Base-by-base conservation (phyloP, 306 rosid genomes). In the Rubus parviflorus region DNA sequence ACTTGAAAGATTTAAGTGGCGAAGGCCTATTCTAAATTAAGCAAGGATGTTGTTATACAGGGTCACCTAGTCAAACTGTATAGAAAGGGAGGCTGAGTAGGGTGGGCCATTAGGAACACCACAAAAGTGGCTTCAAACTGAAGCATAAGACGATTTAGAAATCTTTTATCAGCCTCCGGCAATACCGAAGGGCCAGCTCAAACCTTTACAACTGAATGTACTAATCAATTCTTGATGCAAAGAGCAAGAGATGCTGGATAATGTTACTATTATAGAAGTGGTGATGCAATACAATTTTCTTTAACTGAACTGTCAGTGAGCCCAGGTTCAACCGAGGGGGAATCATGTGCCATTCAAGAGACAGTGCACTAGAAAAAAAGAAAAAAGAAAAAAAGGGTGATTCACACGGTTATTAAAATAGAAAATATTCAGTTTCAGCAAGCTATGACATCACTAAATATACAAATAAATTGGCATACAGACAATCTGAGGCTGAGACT, bases 401-500 rank as follows among this genome's bases (percentile, higher is more conserved):
- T n/a, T 11, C 60, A 30, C 22, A 8, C 56, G 20, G 12, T 60
- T 22, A 41, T 60, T 22, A 46, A 16, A 23, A 54, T 38, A 47
- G 45, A 45, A 58, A 17, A 70, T 5, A 49, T 30, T 48, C 45
- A 70, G 60, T 70, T 49, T 48, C 58, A 15, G 42, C 20, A 49
- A 48, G 46, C 45, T 8, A 49, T 16, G 43, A 58, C 64, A 71
- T 51, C 63, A 71, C 37, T 52, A 53, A 3, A 72, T 38, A 72
- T 14, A 71, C 8, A 51, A 51, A 72, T 70, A 52, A 54, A n/a
- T 22, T 53, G 22, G 17, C 25, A 56, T 22, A 43, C 23, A 22
- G 60, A 48, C 2, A 48, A 23, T 42, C 54, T 56, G 68, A 73
- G 61, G 45, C 17, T 25, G 58, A 49, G 46, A 70, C 62, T 70